These are phyloP conservation scores for Penicillium turbatum DNA, from an alignment of 495 filamentous ascomycete genomes.

Conservation along the genomic window DNA sequence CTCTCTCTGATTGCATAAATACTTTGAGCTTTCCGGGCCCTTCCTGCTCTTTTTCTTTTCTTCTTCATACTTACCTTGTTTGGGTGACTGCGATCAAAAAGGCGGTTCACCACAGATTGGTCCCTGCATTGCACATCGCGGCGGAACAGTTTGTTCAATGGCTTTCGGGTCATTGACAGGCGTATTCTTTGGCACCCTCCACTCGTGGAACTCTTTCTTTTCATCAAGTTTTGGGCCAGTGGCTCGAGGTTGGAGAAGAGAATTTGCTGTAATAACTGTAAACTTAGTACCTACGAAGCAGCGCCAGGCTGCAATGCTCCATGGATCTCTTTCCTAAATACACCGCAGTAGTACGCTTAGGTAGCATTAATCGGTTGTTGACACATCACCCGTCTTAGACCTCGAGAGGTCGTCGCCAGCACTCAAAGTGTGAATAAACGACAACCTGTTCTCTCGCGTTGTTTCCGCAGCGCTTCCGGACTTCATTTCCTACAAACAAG, in stretches of 20 bases:
- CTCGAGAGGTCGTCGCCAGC: no score
- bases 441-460: not conserved
- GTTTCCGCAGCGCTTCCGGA: not conserved
- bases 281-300: no score
- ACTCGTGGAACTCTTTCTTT: conserved; percentile 43
- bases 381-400: no score
- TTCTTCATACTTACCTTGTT: conserved; percentile 77
- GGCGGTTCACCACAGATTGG: conserved; percentile 54
- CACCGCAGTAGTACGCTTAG: no score
- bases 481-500: not conserved
- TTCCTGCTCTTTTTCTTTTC: conserved; percentile 41
- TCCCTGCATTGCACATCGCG: conserved; percentile 69
- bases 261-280: not conserved
- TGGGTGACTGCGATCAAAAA: conserved; percentile 60
- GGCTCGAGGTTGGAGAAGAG: conserved; percentile 51
- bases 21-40: conserved; percentile 3
- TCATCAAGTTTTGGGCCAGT: conserved; percentile 47
- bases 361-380: no score
- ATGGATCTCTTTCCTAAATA: no score
- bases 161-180: conserved; percentile 61
- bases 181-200: conserved; percentile 64
- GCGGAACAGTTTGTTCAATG: conserved; percentile 56
- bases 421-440: no score
- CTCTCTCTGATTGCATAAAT: conserved; percentile 26
- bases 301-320: no score